A percentile compares a stretch with the other conserved stretches of the same genome.
Evolutionary conservation across 805 yeast genomes (phyloP).

Genomic region (Saccharomycopsis sp.): DNA sequence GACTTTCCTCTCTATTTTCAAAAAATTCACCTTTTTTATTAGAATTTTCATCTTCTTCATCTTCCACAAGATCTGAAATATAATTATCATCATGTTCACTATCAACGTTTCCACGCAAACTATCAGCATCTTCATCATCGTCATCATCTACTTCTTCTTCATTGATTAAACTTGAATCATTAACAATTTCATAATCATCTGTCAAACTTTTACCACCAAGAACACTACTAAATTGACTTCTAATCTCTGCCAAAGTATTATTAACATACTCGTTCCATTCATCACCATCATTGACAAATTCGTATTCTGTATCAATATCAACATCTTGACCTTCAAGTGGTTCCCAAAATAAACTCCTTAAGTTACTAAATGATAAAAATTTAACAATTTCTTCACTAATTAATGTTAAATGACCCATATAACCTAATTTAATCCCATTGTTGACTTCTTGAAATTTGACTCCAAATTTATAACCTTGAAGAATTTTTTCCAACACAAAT

Average conservation of each 20-base stretch:
- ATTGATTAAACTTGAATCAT: conserved; percentile 19
- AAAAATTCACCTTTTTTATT: neutral
- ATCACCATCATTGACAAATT: conserved; percentile 30
- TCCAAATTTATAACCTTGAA: conserved; percentile 53
- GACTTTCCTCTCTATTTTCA: neutral
- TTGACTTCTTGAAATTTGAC: conserved; percentile 47
- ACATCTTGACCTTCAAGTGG: conserved; percentile 24
- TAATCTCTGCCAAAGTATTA: conserved; percentile 71
- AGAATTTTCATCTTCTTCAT: conserved; percentile 14
- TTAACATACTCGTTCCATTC: conserved; percentile 80
- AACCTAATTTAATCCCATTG: conserved; percentile 66
- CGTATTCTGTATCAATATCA: conserved; percentile 27
- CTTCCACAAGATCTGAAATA: conserved; percentile 25
- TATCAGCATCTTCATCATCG: conserved; percentile 24
- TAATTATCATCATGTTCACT: conserved; percentile 28
- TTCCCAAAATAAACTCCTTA: conserved; percentile 17
- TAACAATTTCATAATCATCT: conserved; percentile 27
- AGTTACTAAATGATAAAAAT: conserved; percentile 43
- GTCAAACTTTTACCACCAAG: conserved; percentile 67
- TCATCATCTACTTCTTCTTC: conserved; percentile 22
- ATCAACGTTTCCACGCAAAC: conserved; percentile 23
- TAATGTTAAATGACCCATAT: conserved; percentile 92
- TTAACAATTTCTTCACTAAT: conserved; percentile 95
- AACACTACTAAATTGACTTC: conserved; percentile 90
- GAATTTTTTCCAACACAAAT: conserved; percentile 47